phyloP scores from a whole-genome alignment of 257 asterid genomes.

The Nicotiana sylvestris region DNA sequence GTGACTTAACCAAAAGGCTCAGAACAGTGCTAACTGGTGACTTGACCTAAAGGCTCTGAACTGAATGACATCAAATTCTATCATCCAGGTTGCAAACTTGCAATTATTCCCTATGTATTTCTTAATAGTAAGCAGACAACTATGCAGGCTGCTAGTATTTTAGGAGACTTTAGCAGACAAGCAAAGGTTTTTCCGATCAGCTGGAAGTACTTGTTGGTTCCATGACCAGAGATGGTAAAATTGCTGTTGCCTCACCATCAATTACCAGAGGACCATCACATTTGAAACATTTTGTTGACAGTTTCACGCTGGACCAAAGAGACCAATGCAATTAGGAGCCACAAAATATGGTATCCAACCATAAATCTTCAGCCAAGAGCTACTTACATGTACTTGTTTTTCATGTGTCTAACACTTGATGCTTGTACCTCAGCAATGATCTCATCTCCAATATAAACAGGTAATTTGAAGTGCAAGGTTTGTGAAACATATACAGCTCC shows the following conservation, averaged over 20 bases:
- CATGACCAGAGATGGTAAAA: slow-evolving; percentile 44
- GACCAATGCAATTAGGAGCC: neutral
- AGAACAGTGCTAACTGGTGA: neutral
- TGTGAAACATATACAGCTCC: slow-evolving; percentile 86
- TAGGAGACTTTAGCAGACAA: neutral
- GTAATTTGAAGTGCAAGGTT: slow-evolving; percentile 58
- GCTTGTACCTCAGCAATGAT: slow-evolving; percentile 59
- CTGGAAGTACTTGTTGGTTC: slow-evolving; percentile 8
- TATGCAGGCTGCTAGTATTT: too few species aligned
- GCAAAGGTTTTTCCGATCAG: neutral
- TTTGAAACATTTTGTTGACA: slow-evolving; percentile 55
- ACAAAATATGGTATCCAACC: neutral
- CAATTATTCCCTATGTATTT: too few species aligned
- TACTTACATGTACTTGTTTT: slow-evolving; percentile 49
- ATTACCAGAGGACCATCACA: slow-evolving; percentile 36
- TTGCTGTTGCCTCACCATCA: slow-evolving; percentile 61
- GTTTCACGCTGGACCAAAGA: slow-evolving; percentile 43
- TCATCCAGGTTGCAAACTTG: neutral
- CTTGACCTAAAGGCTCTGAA: neutral
- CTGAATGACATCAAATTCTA: neutral
- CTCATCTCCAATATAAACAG: slow-evolving; percentile 63
- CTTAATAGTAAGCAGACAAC: too few species aligned
- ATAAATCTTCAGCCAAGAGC: neutral
- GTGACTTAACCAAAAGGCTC: neutral
- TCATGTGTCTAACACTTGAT: slow-evolving; percentile 37